These are phyloP conservation scores for Colletotrichum musae DNA, from an alignment of 2,329 filamentous ascomycete genomes.

Conservation along the genomic window DNA sequence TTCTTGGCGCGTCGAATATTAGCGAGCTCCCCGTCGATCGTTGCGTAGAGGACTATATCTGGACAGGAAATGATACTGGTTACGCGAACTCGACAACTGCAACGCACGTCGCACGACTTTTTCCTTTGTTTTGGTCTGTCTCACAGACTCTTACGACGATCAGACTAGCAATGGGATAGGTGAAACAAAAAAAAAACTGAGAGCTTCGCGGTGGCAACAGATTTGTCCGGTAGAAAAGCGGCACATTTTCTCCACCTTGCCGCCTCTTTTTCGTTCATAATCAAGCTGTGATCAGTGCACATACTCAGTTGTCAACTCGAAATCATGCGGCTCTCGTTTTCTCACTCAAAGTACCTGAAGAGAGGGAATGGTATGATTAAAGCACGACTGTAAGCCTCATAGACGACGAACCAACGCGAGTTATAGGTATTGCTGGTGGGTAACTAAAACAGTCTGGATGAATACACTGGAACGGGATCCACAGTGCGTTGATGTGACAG, in stretches of 20 bases:
- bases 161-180: slow-evolving; percentile 44
- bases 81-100: slow-evolving; percentile 50
- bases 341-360: too few species aligned
- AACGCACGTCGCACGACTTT: slow-evolving; percentile 52
- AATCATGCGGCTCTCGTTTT: too few species aligned
- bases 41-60: slow-evolving; percentile 60
- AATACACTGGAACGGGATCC: too few species aligned
- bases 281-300: background rate
- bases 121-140: slow-evolving; percentile 57
- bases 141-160: slow-evolving; percentile 46
- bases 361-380: too few species aligned
- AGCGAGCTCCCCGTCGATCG: slow-evolving; percentile 58
- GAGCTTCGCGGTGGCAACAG: slow-evolving; percentile 50
- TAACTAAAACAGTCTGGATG: too few species aligned
- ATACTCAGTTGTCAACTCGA: background rate
- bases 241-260: slow-evolving; percentile 42
- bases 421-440: too few species aligned
- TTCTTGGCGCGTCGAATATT: slow-evolving; percentile 53
- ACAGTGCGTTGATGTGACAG: too few species aligned
- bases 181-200: slow-evolving; percentile 51
- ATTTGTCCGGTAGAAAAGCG: slow-evolving; percentile 55
- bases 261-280: slow-evolving; percentile 31
- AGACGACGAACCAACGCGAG: too few species aligned
- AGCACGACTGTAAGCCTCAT: too few species aligned
- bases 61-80: slow-evolving; percentile 59